phyloP scores from a whole-genome alignment of 2,329 filamentous ascomycete species.

The Xylariomycetidae sp. region DNA sequence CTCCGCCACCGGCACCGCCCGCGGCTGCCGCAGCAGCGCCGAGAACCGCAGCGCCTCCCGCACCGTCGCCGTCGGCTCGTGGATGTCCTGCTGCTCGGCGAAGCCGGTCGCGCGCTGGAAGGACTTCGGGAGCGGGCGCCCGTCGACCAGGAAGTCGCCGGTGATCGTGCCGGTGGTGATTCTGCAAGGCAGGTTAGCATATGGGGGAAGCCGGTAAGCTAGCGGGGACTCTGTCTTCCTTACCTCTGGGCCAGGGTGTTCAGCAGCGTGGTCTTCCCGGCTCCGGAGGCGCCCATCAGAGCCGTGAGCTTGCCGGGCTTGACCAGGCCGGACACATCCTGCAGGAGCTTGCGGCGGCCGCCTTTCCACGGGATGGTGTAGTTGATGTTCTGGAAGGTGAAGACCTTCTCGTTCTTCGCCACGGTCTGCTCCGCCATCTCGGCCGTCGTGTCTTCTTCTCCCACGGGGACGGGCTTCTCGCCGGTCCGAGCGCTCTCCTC shows the following conservation, averaged over 20 bases:
- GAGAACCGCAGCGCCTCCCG: constrained; percentile 62
- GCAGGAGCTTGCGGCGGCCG: constrained; percentile 61
- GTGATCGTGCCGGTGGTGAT: constrained; percentile 70
- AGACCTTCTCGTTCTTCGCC: constrained; percentile 54
- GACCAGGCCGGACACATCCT: constrained; percentile 78
- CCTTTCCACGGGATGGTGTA: constrained; percentile 50
- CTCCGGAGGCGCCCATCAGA: constrained; percentile 57
- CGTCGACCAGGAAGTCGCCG: constrained; percentile 76
- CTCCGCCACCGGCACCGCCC: constrained; percentile 49
- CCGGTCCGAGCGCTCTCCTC: constrained; percentile 48
- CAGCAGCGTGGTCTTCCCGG: constrained; percentile 25
- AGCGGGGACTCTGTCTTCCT: constrained; percentile 34
- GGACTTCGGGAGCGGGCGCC: constrained; percentile 61
- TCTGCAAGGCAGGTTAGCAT: constrained; percentile 51
- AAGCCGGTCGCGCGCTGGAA: constrained; percentile 78
- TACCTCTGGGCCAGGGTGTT: constrained; percentile 43
- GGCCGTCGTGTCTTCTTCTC: constrained; percentile 3
- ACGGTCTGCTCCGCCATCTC: constrained; percentile 35
- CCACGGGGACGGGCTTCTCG: constrained; percentile 19
- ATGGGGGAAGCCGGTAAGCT: too few relatives aligned
- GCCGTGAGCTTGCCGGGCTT: constrained; percentile 76
- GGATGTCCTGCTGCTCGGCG: constrained; percentile 59
- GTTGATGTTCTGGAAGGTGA: constrained; percentile 47
- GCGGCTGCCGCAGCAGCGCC: constrained; percentile 56
- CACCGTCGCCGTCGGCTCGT: constrained; percentile 60